Conservation (phyloP, 129 eudicot genomes). For the Chrysanthemum seticuspe region DNA sequence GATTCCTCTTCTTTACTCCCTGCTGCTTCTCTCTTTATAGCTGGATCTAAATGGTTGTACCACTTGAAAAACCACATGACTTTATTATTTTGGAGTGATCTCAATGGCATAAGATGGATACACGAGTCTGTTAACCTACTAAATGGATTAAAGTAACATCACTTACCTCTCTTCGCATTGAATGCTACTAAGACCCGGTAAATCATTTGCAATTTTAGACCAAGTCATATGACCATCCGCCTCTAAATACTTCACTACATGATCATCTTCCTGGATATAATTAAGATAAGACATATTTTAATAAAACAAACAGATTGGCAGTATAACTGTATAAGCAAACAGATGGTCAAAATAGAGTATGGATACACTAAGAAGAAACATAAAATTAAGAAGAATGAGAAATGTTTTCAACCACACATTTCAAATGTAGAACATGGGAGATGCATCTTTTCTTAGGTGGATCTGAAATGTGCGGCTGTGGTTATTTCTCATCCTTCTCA, state of each 20-base stretch:
- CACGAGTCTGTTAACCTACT: neutral
- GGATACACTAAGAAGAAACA: neutral
- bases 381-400: no score
- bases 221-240: constrained; percentile 49
- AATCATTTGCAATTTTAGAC: constrained; percentile 53
- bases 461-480: no score
- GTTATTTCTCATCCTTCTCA: no score
- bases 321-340: constrained; percentile 11
- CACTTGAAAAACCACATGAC: constrained; percentile 38
- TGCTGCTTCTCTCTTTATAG: constrained; percentile 54
- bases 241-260: constrained; percentile 39
- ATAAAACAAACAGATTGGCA: no score
- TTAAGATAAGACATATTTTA: no score
- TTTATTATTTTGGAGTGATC: neutral
- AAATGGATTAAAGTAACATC: neutral
- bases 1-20: constrained; percentile 63
- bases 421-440: no score
- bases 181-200: constrained; percentile 70
- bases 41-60: constrained; percentile 20
- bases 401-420: no score
- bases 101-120: neutral
- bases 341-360: neutral
- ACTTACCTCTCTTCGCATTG: constrained; percentile 72
- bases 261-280: constrained; percentile 30
- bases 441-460: no score